Evolutionary conservation across 805 yeast species (phyloP).

Genomic region (Clavispora santaluciae): DNA sequence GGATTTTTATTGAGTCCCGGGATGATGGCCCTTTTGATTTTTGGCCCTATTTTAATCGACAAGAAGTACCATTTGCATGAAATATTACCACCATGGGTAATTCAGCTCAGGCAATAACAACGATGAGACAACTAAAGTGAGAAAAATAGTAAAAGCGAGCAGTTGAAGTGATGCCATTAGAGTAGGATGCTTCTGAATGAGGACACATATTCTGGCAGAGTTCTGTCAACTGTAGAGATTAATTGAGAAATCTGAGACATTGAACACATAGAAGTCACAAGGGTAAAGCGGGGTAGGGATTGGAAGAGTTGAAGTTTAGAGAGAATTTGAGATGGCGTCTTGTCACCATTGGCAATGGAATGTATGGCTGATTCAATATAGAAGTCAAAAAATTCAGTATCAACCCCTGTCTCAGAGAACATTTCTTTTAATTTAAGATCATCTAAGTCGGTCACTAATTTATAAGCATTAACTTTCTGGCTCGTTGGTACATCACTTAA

Average conservation of each 20-base stretch:
- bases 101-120: background rate
- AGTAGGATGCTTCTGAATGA: background rate
- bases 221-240: background rate
- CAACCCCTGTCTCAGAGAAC: conserved; percentile 44
- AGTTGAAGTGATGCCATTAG: background rate
- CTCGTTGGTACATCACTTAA: conserved; percentile 24
- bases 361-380: conserved; percentile 39
- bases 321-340: conserved; percentile 5
- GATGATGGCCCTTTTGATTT: conserved; percentile 28
- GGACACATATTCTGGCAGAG: background rate
- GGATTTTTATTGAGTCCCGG: conserved; percentile 28
- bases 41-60: conserved; percentile 28
- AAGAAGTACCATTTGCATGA: background rate
- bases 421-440: conserved; percentile 20
- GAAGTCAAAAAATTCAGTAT: conserved; percentile 43
- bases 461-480: conserved; percentile 27
- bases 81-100: background rate
- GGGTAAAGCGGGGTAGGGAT: background rate
- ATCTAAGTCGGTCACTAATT: conserved; percentile 30
- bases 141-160: no score
- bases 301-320: conserved; percentile 5
- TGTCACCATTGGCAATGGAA: conserved; percentile 3
- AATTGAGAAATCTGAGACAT: background rate
- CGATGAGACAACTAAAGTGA: no score
- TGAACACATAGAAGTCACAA: background rate